Conservation (phyloP, 345 rosid species). For the Balakata baccata region DNA sequence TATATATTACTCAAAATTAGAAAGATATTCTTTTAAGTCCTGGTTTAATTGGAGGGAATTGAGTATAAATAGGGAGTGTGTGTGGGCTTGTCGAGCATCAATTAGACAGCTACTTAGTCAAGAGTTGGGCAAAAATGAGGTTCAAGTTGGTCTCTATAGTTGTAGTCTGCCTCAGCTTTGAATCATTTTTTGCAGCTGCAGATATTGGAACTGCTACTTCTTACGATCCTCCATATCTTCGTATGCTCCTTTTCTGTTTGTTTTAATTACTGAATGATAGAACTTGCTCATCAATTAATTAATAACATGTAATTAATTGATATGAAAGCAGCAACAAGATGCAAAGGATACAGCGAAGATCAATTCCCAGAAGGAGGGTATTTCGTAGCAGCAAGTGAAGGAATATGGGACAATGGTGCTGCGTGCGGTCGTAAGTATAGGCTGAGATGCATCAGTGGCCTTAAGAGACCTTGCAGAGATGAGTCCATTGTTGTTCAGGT, state of each 20-base stretch:
- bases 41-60: too few species aligned
- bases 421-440: constrained; percentile 29
- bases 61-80: too few species aligned
- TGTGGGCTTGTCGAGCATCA: too few species aligned
- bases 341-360: constrained; percentile 19
- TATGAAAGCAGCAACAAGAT: constrained; percentile 25
- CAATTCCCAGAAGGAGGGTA: constrained; percentile 30
- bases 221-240: constrained; percentile 30
- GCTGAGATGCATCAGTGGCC: constrained; percentile 40
- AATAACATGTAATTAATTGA: too few species aligned
- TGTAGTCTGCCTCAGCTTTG: too few species aligned
- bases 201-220: constrained; percentile 13
- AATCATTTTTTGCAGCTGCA: too few species aligned
- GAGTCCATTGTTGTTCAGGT: constrained; percentile 21
- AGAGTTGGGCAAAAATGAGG: too few species aligned
- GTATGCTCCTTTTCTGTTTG: not conserved
- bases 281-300: too few species aligned
- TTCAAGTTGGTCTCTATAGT: too few species aligned
- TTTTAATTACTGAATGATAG: not conserved
- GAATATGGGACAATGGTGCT: constrained; percentile 41
- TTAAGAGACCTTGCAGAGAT: constrained; percentile 30
- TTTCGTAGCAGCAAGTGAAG: constrained; percentile 31
- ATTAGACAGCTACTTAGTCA: too few species aligned
- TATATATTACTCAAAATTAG: too few species aligned
- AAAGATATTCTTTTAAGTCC: too few species aligned